Evolutionary conservation across 495 filamentous ascomycete genomes (phyloP), one percentile per base, ranked within the genome.

Genomic region (Tetracladium setigerum): DNA sequence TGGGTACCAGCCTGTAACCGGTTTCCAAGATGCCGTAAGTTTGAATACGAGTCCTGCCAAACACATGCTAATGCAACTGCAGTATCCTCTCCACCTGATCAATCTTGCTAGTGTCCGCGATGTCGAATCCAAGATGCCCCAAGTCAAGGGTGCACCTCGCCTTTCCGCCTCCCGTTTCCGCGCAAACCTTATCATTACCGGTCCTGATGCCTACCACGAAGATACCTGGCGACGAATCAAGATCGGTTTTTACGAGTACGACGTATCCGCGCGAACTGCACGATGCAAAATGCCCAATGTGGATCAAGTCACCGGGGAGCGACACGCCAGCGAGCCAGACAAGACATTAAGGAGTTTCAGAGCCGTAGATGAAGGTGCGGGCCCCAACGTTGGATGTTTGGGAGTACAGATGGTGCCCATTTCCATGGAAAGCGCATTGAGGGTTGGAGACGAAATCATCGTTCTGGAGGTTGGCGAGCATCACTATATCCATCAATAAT

Each of bases 221-320:
- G 89, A 95, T 47, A 67, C 63, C 19, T 97, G 90, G 90, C 87
- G 85, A 53, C 70, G 67, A 36, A 73, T 92, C 39, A 67, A 67
- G 22, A 76, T 97, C 47, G 73, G 69, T 1, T 58, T 47, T 31
- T 50, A 61, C 35, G 59, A 59, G 14, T 78, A 70, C 44, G 67
- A 75, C 56, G 80, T 89, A 12, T 82, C 81, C 4, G 86, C 82
- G 59, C 77, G 86, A 13, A 89, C 86, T 2, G 74, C 81, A 5
- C 79, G 90, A 24, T 95, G 90, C 63, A 82, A 79, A 43, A 61
- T 95, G 46, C 89, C 89, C 5, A 95, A 95, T 56, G 83, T 90
- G 2, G 76, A 95, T 63, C 87, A 74, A 13, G 70, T 70, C 15
- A 87, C 78, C 2, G 91, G 87, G 0, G 55, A 74, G n/a, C 74